phyloP scores from a whole-genome alignment of 1,139 yeast species.

The Wickerhamomyces sp. region DNA sequence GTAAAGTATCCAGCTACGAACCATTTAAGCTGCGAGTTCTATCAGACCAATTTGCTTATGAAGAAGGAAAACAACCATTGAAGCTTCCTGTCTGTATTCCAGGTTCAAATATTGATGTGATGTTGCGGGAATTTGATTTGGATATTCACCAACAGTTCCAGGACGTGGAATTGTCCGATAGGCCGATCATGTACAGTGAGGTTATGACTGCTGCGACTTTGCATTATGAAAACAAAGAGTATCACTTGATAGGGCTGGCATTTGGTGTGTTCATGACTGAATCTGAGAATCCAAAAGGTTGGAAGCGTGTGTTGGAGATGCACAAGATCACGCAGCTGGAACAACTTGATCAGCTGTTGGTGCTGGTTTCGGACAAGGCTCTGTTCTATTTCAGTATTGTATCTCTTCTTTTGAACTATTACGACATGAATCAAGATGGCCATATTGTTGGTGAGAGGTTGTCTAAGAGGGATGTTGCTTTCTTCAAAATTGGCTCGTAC shows the following conservation, averaged over 20 bases:
- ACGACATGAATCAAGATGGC: constrained; percentile 19
- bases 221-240: constrained; percentile 32
- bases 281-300: constrained; percentile 31
- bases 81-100: constrained; percentile 58
- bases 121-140: constrained; percentile 29
- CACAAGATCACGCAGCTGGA: constrained; percentile 55
- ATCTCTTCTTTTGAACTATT: constrained; percentile 25
- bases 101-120: constrained; percentile 58
- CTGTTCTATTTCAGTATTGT: constrained; percentile 58
- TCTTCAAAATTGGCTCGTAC: constrained; percentile 59
- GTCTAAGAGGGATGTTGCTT: constrained; percentile 38
- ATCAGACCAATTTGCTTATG: constrained; percentile 65
- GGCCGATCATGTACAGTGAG: constrained; percentile 40
- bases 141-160: constrained; percentile 20
- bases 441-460: constrained; percentile 26
- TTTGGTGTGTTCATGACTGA: constrained; percentile 40
- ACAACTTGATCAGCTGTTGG: constrained; percentile 53
- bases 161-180: constrained; percentile 34
- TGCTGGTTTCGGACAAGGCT: constrained; percentile 54
- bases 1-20: constrained; percentile 40
- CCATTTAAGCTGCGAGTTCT: constrained; percentile 52
- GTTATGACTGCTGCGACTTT: constrained; percentile 29
- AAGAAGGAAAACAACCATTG: constrained; percentile 43
- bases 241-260: constrained; percentile 38
- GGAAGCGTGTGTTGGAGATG: constrained; percentile 59